Percentiles rank a stretch among this genome's conserved stretches.
phyloP scores from a whole-genome alignment of 495 filamentous ascomycete genomes.

The Massariosphaeria phaeospora region DNA sequence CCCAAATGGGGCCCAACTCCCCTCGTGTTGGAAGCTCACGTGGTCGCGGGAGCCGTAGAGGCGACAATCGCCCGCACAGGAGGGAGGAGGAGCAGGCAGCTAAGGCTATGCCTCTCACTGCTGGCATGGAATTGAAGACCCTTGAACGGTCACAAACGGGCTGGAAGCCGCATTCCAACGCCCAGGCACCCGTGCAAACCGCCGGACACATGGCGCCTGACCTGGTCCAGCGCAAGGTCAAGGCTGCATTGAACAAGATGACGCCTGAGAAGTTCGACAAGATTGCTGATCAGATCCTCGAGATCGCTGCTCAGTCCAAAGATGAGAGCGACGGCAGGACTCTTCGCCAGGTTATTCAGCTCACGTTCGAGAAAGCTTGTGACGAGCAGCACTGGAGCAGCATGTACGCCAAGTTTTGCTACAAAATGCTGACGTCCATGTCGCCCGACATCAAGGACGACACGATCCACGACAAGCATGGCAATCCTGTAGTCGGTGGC shows the following conservation, averaged over 20 bases:
- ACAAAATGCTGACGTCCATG: conserved; percentile 94
- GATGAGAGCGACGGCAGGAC: conserved; percentile 92
- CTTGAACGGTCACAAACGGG: conserved; percentile 64
- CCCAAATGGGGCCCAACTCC: conserved; percentile 47
- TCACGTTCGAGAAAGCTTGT: conserved; percentile 98
- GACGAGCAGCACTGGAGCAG: conserved; percentile 98
- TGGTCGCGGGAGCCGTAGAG: conserved; percentile 46
- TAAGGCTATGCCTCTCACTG: conserved; percentile 85
- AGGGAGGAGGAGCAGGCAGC: conserved; percentile 58
- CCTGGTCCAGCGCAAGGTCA: conserved; percentile 97
- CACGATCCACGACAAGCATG: conserved; percentile 78
- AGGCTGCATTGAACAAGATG: conserved; percentile 99
- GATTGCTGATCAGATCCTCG: conserved; percentile 87
- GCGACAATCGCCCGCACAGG: conserved; percentile 51
- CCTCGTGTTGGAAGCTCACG: conserved; percentile 62
- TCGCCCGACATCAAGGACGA: conserved; percentile 93
- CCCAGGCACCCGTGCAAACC: conserved; percentile 47
- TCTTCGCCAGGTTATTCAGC: conserved; percentile 93
- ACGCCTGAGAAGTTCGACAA: conserved; percentile 98
- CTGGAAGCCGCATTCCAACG: conserved; percentile 83
- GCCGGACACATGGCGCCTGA: conserved; percentile 73
- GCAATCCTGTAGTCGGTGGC: conserved; percentile 83
- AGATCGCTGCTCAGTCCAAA: conserved; percentile 91
- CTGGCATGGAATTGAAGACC: conserved; percentile 71
- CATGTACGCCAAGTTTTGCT: conserved; percentile 99